phyloP scores from a whole-genome alignment of 2,329 filamentous ascomycete species.

The Claviceps maximensis region DNA sequence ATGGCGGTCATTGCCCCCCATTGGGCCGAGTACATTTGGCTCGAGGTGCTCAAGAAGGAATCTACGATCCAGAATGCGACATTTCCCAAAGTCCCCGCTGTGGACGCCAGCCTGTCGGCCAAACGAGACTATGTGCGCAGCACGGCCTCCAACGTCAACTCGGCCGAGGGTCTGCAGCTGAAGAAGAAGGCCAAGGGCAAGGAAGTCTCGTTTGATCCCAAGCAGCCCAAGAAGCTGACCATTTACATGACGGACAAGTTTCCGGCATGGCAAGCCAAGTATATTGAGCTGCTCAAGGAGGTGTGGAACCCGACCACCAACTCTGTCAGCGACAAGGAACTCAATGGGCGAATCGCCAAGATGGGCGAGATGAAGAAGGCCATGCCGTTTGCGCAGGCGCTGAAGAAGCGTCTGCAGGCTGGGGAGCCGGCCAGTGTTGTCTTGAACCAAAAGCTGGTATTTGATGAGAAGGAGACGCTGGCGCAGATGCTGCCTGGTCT shows the following conservation, averaged over 20 bases:
- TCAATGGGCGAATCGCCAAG: slow-evolving; percentile 69
- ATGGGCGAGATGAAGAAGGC: slow-evolving; percentile 89
- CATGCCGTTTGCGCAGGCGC: slow-evolving; percentile 84
- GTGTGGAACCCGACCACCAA: slow-evolving; percentile 50
- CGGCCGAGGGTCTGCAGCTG: slow-evolving; percentile 66
- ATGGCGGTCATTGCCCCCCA: slow-evolving; percentile 79
- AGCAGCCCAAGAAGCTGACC: slow-evolving; percentile 80
- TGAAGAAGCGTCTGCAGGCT: slow-evolving; percentile 71
- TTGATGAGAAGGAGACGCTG: slow-evolving; percentile 70
- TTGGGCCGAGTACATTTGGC: slow-evolving; percentile 90
- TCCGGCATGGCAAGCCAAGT: slow-evolving; percentile 85
- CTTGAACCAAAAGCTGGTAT: slow-evolving; percentile 71
- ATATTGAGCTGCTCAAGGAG: slow-evolving; percentile 65
- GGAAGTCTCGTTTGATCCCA: slow-evolving; percentile 70
- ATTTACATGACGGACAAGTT: slow-evolving; percentile 71
- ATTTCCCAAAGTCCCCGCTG: slow-evolving; percentile 42
- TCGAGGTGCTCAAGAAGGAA: slow-evolving; percentile 70
- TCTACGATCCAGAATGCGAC: slow-evolving; percentile 64
- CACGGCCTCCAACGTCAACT: slow-evolving; percentile 63
- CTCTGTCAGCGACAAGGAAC: slow-evolving; percentile 62
- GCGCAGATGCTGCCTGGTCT: slow-evolving; percentile 66
- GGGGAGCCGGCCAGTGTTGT: slow-evolving; percentile 56
- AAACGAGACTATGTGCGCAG: slow-evolving; percentile 69
- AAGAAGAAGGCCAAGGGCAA: slow-evolving; percentile 95
- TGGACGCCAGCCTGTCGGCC: slow-evolving; percentile 56